A percentile compares a stretch with the other conserved stretches of the same genome.
phyloP scores from a whole-genome alignment of 1,284 basidiomycete genomes.

The Kalmanozyma brasiliensis region DNA sequence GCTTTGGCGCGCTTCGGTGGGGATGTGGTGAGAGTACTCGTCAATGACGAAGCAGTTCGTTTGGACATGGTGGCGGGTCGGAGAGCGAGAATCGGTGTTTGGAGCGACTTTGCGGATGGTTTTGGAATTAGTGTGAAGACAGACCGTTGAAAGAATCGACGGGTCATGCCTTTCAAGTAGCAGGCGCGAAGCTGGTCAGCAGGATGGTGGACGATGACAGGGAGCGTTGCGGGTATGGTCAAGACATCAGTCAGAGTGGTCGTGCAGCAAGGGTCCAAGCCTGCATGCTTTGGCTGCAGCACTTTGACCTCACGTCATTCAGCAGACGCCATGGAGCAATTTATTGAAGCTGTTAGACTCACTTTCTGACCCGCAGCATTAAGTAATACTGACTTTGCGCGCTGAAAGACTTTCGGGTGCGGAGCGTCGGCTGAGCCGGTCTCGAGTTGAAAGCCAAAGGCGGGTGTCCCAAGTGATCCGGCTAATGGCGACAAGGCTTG shows the following conservation, averaged over 20 bases:
- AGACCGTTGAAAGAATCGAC: not conserved
- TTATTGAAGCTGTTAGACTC: constrained; percentile 7
- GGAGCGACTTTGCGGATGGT: not conserved
- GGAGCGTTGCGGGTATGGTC: too few relatives aligned
- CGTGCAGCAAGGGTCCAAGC: too few relatives aligned
- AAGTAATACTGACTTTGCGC: constrained; percentile 26
- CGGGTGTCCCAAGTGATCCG: constrained; percentile 22
- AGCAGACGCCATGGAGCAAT: not conserved
- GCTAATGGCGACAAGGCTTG: not conserved
- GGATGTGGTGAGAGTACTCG: not conserved
- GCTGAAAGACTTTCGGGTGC: constrained; percentile 17
- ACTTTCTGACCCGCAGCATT: not conserved
- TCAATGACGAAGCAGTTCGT: constrained; percentile 4
- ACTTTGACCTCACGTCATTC: constrained; percentile 20
- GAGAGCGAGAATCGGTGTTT: not conserved
- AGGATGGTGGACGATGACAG: too few relatives aligned
- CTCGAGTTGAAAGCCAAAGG: constrained; percentile 19
- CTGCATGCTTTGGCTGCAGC: constrained; percentile 1
- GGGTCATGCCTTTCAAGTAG: not conserved
- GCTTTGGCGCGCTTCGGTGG: constrained; percentile 7
- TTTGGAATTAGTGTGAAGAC: not conserved
- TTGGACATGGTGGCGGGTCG: constrained; percentile 17
- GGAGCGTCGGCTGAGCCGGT: constrained; percentile 33
- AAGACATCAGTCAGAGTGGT: too few relatives aligned
- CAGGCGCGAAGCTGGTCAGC: not conserved